Conservation (phyloP, 768 basidiomycete genomes). For the Pisolithus tinctorius region DNA sequence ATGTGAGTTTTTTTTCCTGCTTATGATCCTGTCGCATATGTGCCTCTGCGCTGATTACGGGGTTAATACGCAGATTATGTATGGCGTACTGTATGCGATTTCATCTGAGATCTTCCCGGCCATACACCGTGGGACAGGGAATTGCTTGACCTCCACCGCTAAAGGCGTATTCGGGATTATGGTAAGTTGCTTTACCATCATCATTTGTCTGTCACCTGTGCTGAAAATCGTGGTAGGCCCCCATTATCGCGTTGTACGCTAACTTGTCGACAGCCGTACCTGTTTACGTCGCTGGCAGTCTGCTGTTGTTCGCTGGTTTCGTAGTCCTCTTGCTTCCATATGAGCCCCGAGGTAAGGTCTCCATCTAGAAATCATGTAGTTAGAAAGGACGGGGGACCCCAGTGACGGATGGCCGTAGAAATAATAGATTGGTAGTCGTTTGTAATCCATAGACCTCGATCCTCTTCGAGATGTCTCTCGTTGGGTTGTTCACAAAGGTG, state of each 20-base stretch:
- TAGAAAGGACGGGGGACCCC: not conserved
- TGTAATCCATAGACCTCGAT: too few species aligned
- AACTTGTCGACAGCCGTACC: constrained; percentile 59
- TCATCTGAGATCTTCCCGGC: constrained; percentile 68
- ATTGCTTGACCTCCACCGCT: constrained; percentile 54
- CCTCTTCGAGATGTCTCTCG: too few species aligned
- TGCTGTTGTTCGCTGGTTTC: constrained; percentile 55
- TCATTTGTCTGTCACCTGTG: not conserved
- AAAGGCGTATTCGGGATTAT: constrained; percentile 64
- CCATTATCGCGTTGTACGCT: constrained; percentile 65
- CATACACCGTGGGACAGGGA: constrained; percentile 69
- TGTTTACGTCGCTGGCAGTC: constrained; percentile 62
- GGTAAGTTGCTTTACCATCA: constrained; percentile 30
- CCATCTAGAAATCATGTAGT: constrained; percentile 37
- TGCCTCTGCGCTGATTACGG: not conserved
- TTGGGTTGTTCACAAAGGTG: too few species aligned
- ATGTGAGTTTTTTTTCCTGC: constrained; percentile 31
- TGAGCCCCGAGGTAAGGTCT: constrained; percentile 69
- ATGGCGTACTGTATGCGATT: constrained; percentile 65
- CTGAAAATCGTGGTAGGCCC: constrained; percentile 39
- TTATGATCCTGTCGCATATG: not conserved
- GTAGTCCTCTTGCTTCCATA: constrained; percentile 62
- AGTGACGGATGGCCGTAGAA: not conserved
- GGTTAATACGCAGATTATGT: constrained; percentile 50
- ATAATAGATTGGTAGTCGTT: too few species aligned